Percentiles rank a stretch among this genome's conserved stretches.
phyloP scores from a whole-genome alignment of 805 yeast species.

The Dipodascus albidus region DNA sequence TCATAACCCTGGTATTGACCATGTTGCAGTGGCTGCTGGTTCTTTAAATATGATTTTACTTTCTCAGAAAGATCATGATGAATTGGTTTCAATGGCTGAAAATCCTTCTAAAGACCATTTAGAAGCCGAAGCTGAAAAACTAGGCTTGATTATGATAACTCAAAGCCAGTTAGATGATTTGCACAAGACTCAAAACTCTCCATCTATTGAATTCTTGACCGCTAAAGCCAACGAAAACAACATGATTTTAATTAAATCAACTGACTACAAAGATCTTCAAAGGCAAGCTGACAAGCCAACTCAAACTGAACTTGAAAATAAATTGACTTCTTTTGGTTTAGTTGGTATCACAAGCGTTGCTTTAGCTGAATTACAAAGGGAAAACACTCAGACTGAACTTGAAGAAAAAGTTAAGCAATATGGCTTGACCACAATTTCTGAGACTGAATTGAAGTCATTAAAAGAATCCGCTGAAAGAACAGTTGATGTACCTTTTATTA shows the following conservation, averaged over 20 bases:
- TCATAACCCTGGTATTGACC: slow-evolving; percentile 21
- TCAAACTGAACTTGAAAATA: not conserved
- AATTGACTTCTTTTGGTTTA: not conserved
- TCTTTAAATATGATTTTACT: slow-evolving; percentile 23
- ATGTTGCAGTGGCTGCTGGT: slow-evolving; percentile 22
- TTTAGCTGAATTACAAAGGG: not conserved
- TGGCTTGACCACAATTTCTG: slow-evolving; percentile 18
- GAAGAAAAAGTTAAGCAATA: slow-evolving; percentile 2
- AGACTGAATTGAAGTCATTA: slow-evolving; percentile 15
- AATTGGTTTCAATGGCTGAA: slow-evolving; percentile 8
- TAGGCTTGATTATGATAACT: slow-evolving; percentile 13
- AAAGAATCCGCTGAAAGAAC: slow-evolving; percentile 18
- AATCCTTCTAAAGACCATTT: slow-evolving; percentile 8
- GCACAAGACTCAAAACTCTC: slow-evolving; percentile 16
- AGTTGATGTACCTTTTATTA: slow-evolving; percentile 12
- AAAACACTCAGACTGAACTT: not conserved
- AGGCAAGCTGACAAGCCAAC: not conserved
- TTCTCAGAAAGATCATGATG: slow-evolving; percentile 24
- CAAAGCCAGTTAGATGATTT: slow-evolving; percentile 14
- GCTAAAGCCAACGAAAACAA: not conserved
- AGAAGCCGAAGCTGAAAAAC: slow-evolving; percentile 13
- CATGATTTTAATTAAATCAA: not conserved
- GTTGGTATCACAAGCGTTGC: not conserved
- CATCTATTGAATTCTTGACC: slow-evolving; percentile 8
- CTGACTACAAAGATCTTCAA: not conserved